These are phyloP conservation scores for Aquilaria malaccensis DNA, from an alignment of 345 rosid species.

Conservation along the genomic window DNA sequence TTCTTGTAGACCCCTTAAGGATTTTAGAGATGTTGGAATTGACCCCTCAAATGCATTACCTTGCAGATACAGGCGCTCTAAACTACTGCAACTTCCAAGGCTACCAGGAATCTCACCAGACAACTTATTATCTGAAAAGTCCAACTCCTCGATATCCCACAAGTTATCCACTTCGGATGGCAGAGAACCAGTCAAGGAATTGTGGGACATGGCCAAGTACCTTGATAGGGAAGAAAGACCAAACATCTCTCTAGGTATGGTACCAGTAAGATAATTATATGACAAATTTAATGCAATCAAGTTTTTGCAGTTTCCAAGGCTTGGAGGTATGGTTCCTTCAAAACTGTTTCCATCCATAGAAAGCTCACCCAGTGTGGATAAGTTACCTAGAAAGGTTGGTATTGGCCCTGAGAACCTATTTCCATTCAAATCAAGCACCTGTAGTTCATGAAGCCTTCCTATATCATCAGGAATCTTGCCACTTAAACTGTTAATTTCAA, in stretches of 20 bases:
- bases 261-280: conserved; percentile 25
- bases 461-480: conserved; percentile 17
- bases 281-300: conserved; percentile 20
- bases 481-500: conserved; percentile 5
- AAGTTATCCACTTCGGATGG: conserved; percentile 13
- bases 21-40: conserved; percentile 4
- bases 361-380: conserved; percentile 9
- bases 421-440: not conserved
- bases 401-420: not conserved
- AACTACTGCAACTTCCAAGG: conserved; percentile 10
- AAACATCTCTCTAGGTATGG: conserved; percentile 25
- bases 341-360: conserved; percentile 14
- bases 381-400: conserved; percentile 21
- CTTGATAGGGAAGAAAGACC: conserved; percentile 26
- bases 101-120: conserved; percentile 18
- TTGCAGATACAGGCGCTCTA: conserved; percentile 11
- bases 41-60: conserved; percentile 14
- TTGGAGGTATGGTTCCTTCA: conserved; percentile 27
- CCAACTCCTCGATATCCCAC: not conserved
- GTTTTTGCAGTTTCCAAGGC: conserved; percentile 18
- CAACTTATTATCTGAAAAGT: conserved; percentile 1
- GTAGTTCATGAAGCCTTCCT: conserved; percentile 14
- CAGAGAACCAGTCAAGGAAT: conserved; percentile 22
- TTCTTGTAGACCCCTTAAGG: conserved; percentile 1
- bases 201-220: conserved; percentile 20